Evolutionary conservation across 2,329 filamentous ascomycete species (phyloP), one percentile per base, ranked within the genome.

Genomic region (Cytospora leucostoma): DNA sequence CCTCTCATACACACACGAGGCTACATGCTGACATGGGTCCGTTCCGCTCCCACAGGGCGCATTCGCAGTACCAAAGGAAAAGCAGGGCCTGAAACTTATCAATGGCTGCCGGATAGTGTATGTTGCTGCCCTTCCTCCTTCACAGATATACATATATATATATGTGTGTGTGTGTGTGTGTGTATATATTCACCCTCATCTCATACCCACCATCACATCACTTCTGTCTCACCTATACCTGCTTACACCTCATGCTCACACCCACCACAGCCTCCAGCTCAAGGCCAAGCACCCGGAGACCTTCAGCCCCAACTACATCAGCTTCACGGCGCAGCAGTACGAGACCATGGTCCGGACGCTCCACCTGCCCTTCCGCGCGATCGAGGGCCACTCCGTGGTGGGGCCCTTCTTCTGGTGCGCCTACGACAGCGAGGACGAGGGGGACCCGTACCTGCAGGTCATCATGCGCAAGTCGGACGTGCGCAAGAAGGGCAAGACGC

Each of bases 391-490:
- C 21, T 81, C 81, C 62, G 80, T 84, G 12, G 85, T 88, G 15
- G 86, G 85, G 0, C 86, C 85, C 1, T 87, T 87, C 70, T 88
- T 88, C 73, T 88, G 85, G 85, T 81, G 76, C 49, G 78, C 81
- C 1, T 78, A 80, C 65, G 84, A 88, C 70, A 80, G 84, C 64
- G 79, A 86, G 67, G 82, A 84, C 59, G 64, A 61, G 15, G 77
- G 80, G 2, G 79, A 86, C 66, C 82, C 80, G 44, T 82, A 85
- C 73, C 74, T 88, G 53, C 85, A 88, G 69, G 83, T 88, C 68
- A 80, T 88, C 64, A 86, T 85, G 70, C 82, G 86, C 68, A 88
- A 88, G 73, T 86, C 83, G n/a, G 85, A 88, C 69, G 85, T 88
- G 38, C 82, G 84, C 57, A 88, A 88, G 71, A 87, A 84, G 74